Evolutionary conservation across 495 filamentous ascomycete species (phyloP), one percentile per base, ranked within the genome.

Genomic region (Pseudotulostoma volvatum): DNA sequence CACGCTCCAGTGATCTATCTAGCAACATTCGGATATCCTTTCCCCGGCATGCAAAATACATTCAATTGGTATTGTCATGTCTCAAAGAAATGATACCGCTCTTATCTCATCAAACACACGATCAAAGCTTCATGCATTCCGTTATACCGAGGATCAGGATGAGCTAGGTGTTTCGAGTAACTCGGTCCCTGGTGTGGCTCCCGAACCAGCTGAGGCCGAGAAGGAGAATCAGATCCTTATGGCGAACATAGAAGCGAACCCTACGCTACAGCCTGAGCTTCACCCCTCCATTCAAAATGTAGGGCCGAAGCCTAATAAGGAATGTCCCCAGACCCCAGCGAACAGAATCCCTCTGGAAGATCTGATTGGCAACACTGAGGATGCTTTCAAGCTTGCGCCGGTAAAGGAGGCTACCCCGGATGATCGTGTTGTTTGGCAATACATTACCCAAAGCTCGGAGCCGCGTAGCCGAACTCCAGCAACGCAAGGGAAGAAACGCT

Each of bases 341-440:
- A 73, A 74, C 19, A 70, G 79, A 32, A 62, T 92, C 23, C 73
- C 81, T 33, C 71, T 93, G 45, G 75, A 77, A 20, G 84, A 93
- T 43, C 63, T 96, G 15, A 79, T 95, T 42, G 76, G 78, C 31
- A 76, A 77, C 49, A 64, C 70, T 28, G 82, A 86, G 42, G 63
- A 70, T 40, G 68, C 68, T 2, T 52, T 64, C 36, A 58, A 59
- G 31, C 49, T 50, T 33, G 51, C 53, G 18, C 52, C 56, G 35
- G 52, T 52, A 37, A 46, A 55, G 38, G 60, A 70, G 35, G 44
- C 62, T 23, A 80, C 79, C 5, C 77, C 79, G 0, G 76, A 82
- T 41, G 81, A 87, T 39, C 71, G 77, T 44, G 65, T 85, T 17
- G 64, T 70, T n/a, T 87, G 81, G 81, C 67, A 79, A 32, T 65